These are phyloP conservation scores for Detonula confervacea DNA, from an alignment of 352 stramenopile genomes.

Conservation along the genomic window DNA sequence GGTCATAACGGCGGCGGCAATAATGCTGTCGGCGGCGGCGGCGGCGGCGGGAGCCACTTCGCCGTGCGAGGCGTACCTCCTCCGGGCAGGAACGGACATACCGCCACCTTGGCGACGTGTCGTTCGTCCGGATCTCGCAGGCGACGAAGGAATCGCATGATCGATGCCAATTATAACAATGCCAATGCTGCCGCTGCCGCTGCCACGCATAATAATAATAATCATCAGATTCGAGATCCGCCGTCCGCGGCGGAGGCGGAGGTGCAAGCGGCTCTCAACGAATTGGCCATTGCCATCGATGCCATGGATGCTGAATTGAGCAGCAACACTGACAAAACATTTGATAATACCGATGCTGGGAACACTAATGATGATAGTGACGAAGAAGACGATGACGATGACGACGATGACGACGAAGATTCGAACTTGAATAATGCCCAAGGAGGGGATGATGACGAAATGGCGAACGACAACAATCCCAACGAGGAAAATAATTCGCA, in stretches of 20 bases:
- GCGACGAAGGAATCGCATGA: not conserved
- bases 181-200: not conserved
- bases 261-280: not conserved
- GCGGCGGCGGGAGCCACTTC: conserved; percentile 10
- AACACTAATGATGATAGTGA: not conserved
- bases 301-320: conserved; percentile 17
- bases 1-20: conserved; percentile 8
- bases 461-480: not conserved
- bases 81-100: conserved; percentile 93
- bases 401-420: not conserved
- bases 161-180: not conserved
- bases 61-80: conserved; percentile 65
- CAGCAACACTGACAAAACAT: not conserved
- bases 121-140: not conserved
- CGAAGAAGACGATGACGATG: not conserved
- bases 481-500: not conserved
- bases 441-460: conserved; percentile 2
- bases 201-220: too few relatives aligned
- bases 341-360: too few relatives aligned
- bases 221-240: not conserved
- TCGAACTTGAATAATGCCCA: not conserved
- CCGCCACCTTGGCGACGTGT: conserved; percentile 90
- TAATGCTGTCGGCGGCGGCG: not conserved
- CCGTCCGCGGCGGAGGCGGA: not conserved
- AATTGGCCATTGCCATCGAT: conserved; percentile 12